Conservation (phyloP, 1,284 basidiomycete species). For the Naganishia sp. region DNA sequence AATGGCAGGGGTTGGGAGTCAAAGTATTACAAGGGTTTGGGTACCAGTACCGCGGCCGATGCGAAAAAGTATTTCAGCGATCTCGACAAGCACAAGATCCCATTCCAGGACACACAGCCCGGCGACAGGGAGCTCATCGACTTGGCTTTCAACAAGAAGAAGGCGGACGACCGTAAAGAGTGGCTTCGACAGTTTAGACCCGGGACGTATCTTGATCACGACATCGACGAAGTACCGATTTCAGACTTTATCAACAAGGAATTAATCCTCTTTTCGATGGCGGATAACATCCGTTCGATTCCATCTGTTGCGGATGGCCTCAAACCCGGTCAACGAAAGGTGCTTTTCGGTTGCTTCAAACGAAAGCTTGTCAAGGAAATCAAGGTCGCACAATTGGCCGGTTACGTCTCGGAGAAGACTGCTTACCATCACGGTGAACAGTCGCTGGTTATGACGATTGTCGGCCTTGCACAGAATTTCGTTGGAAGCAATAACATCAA, state of each 20-base stretch:
- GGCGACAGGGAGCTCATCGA: slow-evolving; percentile 91
- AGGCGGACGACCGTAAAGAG: slow-evolving; percentile 97
- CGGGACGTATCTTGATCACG: slow-evolving; percentile 92
- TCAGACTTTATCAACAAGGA: slow-evolving; percentile 98
- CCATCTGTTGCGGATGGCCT: slow-evolving; percentile 91
- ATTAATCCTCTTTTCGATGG: slow-evolving; percentile 98
- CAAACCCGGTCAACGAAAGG: slow-evolving; percentile 98
- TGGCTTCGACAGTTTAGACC: slow-evolving; percentile 97
- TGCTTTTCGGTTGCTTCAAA: slow-evolving; percentile 94
- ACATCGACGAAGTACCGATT: slow-evolving; percentile 79
- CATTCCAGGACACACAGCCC: slow-evolving; percentile 77
- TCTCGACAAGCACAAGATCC: slow-evolving; percentile 91
- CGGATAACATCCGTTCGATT: slow-evolving; percentile 95
- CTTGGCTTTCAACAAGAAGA: slow-evolving; percentile 99
- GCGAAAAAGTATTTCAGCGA: slow-evolving; percentile 91
- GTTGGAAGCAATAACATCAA: slow-evolving; percentile 97
- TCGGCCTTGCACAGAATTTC: slow-evolving; percentile 90
- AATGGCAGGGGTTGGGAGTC: slow-evolving; percentile 82
- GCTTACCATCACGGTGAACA: slow-evolving; percentile 97
- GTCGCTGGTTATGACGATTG: slow-evolving; percentile 83
- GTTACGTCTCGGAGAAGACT: slow-evolving; percentile 91
- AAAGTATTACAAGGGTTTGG: slow-evolving; percentile 99
- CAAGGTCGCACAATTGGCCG: slow-evolving; percentile 94
- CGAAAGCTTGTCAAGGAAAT: slow-evolving; percentile 88
- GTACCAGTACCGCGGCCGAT: slow-evolving; percentile 85